Evolutionary conservation across 305 asterid species (phyloP).

Genomic region (Fraxinus sp.): DNA sequence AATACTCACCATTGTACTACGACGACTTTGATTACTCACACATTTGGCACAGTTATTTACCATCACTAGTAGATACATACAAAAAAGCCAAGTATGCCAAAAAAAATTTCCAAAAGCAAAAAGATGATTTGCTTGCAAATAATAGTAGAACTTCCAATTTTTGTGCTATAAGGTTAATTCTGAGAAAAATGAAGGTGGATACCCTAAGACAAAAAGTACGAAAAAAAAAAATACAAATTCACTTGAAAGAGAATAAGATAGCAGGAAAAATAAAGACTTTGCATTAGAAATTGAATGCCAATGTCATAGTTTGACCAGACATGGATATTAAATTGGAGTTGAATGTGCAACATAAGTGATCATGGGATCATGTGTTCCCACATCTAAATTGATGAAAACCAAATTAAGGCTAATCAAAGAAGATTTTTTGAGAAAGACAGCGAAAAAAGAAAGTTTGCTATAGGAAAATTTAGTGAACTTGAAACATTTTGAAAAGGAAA

Average conservation of each 20-base stretch:
- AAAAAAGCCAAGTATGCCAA: slow-evolving; percentile 54
- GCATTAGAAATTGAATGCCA: background rate
- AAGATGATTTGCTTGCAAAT: slow-evolving; percentile 10
- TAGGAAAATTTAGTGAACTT: background rate
- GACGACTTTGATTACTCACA: background rate
- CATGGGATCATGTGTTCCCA: background rate
- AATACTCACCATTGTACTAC: too few species aligned
- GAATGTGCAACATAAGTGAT: background rate
- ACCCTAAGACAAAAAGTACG: background rate
- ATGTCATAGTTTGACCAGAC: background rate
- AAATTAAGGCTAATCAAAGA: background rate
- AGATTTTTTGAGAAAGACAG: background rate
- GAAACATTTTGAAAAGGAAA: background rate
- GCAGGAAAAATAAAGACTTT: background rate
- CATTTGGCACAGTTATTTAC: background rate
- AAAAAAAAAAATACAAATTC: background rate
- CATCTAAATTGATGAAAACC: background rate
- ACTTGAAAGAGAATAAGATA: background rate
- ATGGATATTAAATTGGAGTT: slow-evolving; percentile 7
- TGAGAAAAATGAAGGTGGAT: slow-evolving; percentile 7
- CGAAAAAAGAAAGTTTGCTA: background rate
- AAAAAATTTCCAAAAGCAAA: slow-evolving; percentile 52
- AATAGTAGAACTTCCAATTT: background rate
- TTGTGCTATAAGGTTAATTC: background rate
- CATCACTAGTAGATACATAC: too few species aligned